Conservation (phyloP, 257 asterid species). For the Capsicum rhomboideum region DNA sequence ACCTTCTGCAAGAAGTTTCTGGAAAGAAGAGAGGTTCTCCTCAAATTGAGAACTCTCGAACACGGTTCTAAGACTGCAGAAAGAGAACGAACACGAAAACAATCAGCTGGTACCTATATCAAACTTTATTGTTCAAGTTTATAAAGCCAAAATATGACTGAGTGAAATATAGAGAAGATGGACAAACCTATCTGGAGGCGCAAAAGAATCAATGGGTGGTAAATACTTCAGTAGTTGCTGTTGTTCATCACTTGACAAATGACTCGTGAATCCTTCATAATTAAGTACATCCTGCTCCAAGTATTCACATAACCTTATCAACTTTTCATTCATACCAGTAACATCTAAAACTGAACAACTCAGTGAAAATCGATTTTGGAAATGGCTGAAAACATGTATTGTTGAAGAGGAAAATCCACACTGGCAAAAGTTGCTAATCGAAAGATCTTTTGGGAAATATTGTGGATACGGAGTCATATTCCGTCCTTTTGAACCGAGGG, state of each 20-base stretch:
- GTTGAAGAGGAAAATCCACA: neutral
- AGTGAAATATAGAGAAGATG: neutral
- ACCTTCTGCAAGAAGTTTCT: slow-evolving; percentile 66
- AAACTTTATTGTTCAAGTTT: neutral
- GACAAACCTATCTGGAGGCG: slow-evolving; percentile 45
- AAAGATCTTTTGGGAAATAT: neutral
- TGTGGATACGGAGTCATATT: neutral
- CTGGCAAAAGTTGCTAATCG: neutral
- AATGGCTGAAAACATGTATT: neutral
- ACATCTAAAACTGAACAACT: neutral
- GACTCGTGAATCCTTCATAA: slow-evolving; percentile 31
- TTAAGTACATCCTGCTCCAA: slow-evolving; percentile 54
- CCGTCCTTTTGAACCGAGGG: neutral
- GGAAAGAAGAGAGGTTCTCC: slow-evolving; percentile 59
- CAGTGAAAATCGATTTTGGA: neutral
- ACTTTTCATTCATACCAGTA: neutral
- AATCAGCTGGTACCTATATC: neutral
- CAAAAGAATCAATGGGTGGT: slow-evolving; percentile 48
- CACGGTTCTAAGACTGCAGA: slow-evolving; percentile 53
- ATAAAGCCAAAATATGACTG: neutral
- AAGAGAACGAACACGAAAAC: neutral
- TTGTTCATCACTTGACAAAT: slow-evolving; percentile 50
- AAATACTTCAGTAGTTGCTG: slow-evolving; percentile 51
- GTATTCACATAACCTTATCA: neutral
- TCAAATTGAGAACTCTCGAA: slow-evolving; percentile 49